These are phyloP conservation scores for Colletotrichum sp. DNA, from an alignment of 2,329 filamentous ascomycete genomes.

Conservation along the genomic window DNA sequence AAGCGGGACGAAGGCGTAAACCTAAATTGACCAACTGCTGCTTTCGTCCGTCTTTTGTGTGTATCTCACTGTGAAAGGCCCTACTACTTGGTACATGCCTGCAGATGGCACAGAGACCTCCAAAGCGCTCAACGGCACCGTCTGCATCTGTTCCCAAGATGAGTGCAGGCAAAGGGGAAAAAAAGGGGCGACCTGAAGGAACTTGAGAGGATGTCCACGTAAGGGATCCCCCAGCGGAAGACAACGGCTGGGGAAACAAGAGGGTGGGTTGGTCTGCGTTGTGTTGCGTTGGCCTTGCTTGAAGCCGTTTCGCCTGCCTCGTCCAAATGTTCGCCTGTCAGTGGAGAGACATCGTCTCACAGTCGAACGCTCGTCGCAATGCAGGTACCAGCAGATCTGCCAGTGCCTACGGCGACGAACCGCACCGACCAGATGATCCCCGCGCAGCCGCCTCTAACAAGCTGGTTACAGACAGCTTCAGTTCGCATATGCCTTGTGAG, in stretches of 20 bases:
- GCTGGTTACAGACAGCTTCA: neutral
- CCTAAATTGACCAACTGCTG: neutral
- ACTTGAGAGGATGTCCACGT: neutral
- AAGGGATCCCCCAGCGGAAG: neutral
- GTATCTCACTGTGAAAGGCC: neutral
- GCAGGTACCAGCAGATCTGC: conserved; percentile 1
- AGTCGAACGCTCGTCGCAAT: conserved; percentile 1
- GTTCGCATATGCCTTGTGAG: neutral
- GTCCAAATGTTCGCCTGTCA: neutral
- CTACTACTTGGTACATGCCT: neutral
- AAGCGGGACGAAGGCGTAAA: conserved; percentile 18
- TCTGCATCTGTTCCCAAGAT: neutral
- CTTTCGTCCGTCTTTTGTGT: conserved; percentile 1
- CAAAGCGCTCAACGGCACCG: neutral
- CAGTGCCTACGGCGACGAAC: neutral
- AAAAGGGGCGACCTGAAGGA: neutral
- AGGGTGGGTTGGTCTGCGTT: neutral
- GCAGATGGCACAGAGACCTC: neutral
- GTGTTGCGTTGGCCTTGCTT: neutral
- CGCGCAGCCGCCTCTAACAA: neutral
- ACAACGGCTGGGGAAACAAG: neutral
- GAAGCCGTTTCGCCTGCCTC: neutral
- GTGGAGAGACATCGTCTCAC: conserved; percentile 12
- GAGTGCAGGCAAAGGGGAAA: neutral
- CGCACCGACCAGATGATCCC: neutral